phyloP scores from a whole-genome alignment of 768 basidiomycete species.

The Hemileccinum impolitum region DNA sequence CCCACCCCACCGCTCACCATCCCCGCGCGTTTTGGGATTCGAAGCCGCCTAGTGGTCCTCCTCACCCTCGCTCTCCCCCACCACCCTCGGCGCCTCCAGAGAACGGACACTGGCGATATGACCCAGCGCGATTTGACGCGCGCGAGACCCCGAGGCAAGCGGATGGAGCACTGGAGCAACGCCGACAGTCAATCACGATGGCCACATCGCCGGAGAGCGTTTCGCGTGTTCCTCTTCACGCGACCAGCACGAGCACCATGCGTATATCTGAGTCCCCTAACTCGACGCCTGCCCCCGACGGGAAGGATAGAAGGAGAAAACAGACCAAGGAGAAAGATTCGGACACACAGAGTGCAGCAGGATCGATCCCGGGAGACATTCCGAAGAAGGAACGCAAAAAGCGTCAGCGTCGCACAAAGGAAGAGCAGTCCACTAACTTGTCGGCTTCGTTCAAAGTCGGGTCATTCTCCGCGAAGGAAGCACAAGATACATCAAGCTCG shows the following conservation, averaged over 20 bases:
- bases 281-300: conserved; percentile 39
- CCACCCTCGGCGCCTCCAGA: conserved; percentile 40
- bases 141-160: conserved; percentile 39
- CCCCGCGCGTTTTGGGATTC: conserved; percentile 57
- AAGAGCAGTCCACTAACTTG: conserved; percentile 37
- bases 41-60: conserved; percentile 41
- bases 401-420: conserved; percentile 42
- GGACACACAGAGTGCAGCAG: conserved; percentile 31
- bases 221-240: conserved; percentile 28
- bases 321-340: conserved; percentile 49
- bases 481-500: conserved; percentile 65
- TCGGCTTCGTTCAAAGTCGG: conserved; percentile 33
- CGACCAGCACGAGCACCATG: conserved; percentile 27
- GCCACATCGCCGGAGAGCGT: conserved; percentile 46
- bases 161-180: conserved; percentile 32
- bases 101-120: conserved; percentile 52
- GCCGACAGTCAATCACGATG: conserved; percentile 36
- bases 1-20: conserved; percentile 37
- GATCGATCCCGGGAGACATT: conserved; percentile 35
- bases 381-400: conserved; percentile 60
- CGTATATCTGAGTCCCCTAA: conserved; percentile 64
- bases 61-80: conserved; percentile 32
- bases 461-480: conserved; percentile 38
- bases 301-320: conserved; percentile 45
- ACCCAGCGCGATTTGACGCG: conserved; percentile 52